phyloP scores from a whole-genome alignment of 1,139 yeast species.

The Candida neerlandica region DNA sequence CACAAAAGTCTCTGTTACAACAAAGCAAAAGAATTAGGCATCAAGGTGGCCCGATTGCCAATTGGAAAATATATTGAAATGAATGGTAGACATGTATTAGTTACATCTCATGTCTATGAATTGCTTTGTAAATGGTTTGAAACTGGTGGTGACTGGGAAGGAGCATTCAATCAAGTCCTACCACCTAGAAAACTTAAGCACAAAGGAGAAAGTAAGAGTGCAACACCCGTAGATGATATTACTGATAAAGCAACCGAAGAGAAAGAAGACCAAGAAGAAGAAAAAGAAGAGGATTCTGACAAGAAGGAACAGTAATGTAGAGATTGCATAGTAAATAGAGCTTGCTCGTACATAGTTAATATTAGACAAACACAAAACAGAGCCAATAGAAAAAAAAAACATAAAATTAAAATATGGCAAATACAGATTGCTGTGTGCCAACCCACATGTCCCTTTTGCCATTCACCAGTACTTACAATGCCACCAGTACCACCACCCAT shows the following conservation, averaged over 20 bases:
- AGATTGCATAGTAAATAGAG: neutral
- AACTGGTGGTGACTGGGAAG: constrained; percentile 70
- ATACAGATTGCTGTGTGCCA: neutral
- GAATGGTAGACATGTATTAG: constrained; percentile 84
- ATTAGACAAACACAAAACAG: too few relatives aligned
- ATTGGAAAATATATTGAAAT: constrained; percentile 82
- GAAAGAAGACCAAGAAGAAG: constrained; percentile 10
- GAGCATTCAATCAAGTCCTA: constrained; percentile 79
- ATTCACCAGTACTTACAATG: neutral
- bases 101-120: constrained; percentile 94
- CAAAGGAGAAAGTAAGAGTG: constrained; percentile 8
- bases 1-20: constrained; percentile 79
- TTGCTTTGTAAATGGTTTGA: constrained; percentile 82
- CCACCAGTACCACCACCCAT: constrained; percentile 8
- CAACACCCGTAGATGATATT: constrained; percentile 9
- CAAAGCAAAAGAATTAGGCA: constrained; percentile 75
- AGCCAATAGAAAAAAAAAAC: neutral
- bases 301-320: neutral
- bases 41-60: constrained; percentile 79
- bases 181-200: constrained; percentile 71
- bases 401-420: neutral
- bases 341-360: neutral
- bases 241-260: constrained; percentile 8
- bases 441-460: neutral
- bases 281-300: constrained; percentile 1